Percentiles rank a stretch among this genome's conserved stretches.
These are phyloP conservation scores for Yamadazyma triangularis DNA, from an alignment of 1,139 yeast species.

Conservation along the genomic window DNA sequence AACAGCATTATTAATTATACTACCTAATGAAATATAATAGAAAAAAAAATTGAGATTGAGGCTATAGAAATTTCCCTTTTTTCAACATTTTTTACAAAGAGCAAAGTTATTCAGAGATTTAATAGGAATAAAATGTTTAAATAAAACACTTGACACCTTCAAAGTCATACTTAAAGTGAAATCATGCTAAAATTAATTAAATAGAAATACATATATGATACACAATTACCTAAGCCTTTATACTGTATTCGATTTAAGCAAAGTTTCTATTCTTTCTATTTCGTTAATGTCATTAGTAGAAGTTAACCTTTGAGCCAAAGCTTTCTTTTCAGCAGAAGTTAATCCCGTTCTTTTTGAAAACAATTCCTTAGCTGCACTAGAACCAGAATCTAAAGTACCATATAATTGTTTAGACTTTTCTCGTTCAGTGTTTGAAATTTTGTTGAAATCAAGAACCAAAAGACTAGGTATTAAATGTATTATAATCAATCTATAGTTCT, in stretches of 20 bases:
- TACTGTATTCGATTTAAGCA: slow-evolving; percentile 24
- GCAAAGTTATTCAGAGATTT: background rate
- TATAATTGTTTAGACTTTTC: slow-evolving; percentile 37
- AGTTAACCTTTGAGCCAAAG: slow-evolving; percentile 50
- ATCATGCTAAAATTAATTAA: too few relatives aligned
- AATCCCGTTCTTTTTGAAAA: background rate
- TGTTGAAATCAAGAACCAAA: slow-evolving; percentile 61
- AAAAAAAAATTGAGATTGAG: background rate
- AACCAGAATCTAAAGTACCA: slow-evolving; percentile 25
- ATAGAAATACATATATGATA: too few relatives aligned
- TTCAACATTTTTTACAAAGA: background rate
- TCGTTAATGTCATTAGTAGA: slow-evolving; percentile 69
- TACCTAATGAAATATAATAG: background rate
- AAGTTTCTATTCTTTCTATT: slow-evolving; percentile 61
- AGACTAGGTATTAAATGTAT: slow-evolving; percentile 63
- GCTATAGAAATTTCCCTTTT: background rate
- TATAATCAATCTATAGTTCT: slow-evolving; percentile 55
- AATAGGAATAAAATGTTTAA: background rate
- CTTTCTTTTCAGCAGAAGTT: slow-evolving; percentile 41
- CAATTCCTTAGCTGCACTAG: slow-evolving; percentile 1
- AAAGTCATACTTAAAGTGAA: background rate
- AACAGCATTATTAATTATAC: background rate
- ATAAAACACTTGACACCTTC: background rate
- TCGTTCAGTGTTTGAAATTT: slow-evolving; percentile 56
- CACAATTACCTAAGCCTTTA: too few relatives aligned